Conservation (phyloP, 2,329 filamentous ascomycete genomes). For the Clarireedia paspali region DNA sequence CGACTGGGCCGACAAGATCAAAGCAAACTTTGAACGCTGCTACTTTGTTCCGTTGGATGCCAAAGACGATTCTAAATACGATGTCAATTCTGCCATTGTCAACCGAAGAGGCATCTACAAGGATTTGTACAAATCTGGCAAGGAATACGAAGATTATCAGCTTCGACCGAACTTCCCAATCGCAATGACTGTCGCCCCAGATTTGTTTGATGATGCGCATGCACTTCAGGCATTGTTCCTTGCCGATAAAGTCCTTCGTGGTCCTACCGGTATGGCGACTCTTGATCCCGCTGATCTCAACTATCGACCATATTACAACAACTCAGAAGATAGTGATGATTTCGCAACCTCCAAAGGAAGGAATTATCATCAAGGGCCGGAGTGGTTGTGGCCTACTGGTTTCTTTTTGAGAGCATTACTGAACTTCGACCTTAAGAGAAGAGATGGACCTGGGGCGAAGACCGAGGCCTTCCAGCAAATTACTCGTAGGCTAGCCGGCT, state of each 20-base stretch:
- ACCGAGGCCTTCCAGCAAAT: constrained; percentile 94
- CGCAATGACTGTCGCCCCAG: constrained; percentile 87
- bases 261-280: constrained; percentile 91
- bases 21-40: constrained; percentile 81
- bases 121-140: constrained; percentile 86
- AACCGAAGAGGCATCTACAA: constrained; percentile 97
- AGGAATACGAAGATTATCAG: constrained; percentile 97
- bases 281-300: constrained; percentile 88
- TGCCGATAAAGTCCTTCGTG: constrained; percentile 71
- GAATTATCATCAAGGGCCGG: constrained; percentile 97
- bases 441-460: constrained; percentile 57
- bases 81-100: constrained; percentile 70
- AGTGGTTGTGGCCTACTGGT: constrained; percentile 96
- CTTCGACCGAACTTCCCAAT: constrained; percentile 90
- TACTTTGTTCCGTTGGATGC: constrained; percentile 74
- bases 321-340: constrained; percentile 85
- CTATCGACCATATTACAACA: constrained; percentile 91
- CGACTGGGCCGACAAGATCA: constrained; percentile 74
- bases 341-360: constrained; percentile 89
- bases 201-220: constrained; percentile 72
- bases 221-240: constrained; percentile 73
- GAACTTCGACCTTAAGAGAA: constrained; percentile 76
- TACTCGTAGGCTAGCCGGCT: constrained; percentile 71
- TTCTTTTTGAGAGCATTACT: constrained; percentile 90
- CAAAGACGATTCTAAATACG: constrained; percentile 66